phyloP scores from a whole-genome alignment of 2,329 filamentous ascomycete genomes.

The Colletotrichum trifolii region DNA sequence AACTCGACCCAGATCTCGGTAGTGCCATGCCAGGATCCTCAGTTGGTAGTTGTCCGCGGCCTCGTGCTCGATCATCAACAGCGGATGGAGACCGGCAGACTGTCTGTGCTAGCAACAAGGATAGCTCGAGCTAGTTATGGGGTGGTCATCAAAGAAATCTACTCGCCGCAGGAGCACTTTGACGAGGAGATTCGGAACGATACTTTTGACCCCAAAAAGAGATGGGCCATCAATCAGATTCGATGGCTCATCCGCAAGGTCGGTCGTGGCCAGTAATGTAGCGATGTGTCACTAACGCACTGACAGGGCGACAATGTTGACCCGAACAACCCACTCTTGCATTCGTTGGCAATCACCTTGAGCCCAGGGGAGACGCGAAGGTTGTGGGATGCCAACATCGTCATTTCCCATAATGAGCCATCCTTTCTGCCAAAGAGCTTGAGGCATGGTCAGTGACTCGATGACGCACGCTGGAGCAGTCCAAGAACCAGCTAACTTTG shows the following conservation, averaged over 20 bases:
- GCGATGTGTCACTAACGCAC: background rate
- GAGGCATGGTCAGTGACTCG: slow-evolving; percentile 47
- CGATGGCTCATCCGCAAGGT: slow-evolving; percentile 56
- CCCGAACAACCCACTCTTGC: slow-evolving; percentile 47
- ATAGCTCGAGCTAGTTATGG: slow-evolving; percentile 57
- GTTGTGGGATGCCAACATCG: slow-evolving; percentile 51
- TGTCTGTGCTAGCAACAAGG: slow-evolving; percentile 54
- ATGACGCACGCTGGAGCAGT: background rate
- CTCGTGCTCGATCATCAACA: slow-evolving; percentile 63
- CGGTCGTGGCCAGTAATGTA: background rate
- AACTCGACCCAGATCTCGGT: slow-evolving; percentile 51
- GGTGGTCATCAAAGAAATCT: slow-evolving; percentile 50
- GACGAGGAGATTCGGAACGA: slow-evolving; percentile 50
- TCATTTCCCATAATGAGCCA: slow-evolving; percentile 52
- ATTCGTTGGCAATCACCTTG: slow-evolving; percentile 49
- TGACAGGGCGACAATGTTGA: slow-evolving; percentile 49
- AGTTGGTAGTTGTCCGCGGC: slow-evolving; percentile 66
- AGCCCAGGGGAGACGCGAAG: slow-evolving; percentile 46
- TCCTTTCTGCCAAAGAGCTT: slow-evolving; percentile 50
- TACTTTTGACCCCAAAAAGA: slow-evolving; percentile 45
- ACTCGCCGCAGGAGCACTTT: slow-evolving; percentile 49
- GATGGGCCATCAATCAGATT: slow-evolving; percentile 55
- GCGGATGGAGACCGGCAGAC: slow-evolving; percentile 52
- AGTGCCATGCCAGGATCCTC: slow-evolving; percentile 60
- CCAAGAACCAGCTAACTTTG: background rate